Conservation (phyloP, 208 protist species). For the Wallacemonas sp. region DNA sequence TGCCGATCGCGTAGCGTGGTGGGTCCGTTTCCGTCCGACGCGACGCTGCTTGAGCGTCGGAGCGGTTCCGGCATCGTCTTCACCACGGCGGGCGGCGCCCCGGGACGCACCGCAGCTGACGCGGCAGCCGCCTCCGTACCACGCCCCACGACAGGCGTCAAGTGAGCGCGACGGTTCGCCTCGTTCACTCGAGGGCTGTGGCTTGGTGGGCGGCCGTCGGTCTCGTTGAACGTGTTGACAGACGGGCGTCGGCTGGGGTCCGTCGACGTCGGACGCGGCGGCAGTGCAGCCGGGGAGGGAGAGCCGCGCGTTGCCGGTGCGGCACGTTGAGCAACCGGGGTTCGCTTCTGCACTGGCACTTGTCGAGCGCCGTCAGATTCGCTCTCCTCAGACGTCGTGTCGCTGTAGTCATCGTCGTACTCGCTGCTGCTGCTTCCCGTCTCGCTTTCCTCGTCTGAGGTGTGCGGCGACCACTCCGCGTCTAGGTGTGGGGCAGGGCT, state of each 20-base stretch:
- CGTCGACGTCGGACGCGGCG: background rate
- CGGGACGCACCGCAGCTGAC: background rate
- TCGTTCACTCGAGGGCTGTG: slow-evolving; percentile 2
- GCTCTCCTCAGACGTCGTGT: background rate
- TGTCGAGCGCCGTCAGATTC: background rate
- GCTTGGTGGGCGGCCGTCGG: slow-evolving; percentile 1
- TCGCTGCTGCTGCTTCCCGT: too few species aligned
- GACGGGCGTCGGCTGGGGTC: too few species aligned
- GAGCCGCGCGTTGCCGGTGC: background rate
- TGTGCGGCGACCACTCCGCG: background rate
- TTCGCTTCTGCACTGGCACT: too few species aligned
- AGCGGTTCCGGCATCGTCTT: background rate
- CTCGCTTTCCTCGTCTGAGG: background rate
- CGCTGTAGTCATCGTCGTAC: background rate
- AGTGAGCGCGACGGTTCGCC: background rate
- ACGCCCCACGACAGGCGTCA: slow-evolving; percentile 7
- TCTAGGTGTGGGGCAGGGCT: slow-evolving; percentile 1
- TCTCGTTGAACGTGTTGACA: background rate
- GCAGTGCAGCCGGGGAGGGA: background rate
- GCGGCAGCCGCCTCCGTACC: background rate
- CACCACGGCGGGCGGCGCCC: background rate
- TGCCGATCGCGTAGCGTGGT: background rate
- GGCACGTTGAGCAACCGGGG: too few species aligned
- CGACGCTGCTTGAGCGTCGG: background rate
- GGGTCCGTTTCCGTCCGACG: background rate